A percentile compares a stretch with the other conserved stretches of the same genome.
phyloP scores from a whole-genome alignment of 1,139 yeast genomes.

The Pichia sp. region DNA sequence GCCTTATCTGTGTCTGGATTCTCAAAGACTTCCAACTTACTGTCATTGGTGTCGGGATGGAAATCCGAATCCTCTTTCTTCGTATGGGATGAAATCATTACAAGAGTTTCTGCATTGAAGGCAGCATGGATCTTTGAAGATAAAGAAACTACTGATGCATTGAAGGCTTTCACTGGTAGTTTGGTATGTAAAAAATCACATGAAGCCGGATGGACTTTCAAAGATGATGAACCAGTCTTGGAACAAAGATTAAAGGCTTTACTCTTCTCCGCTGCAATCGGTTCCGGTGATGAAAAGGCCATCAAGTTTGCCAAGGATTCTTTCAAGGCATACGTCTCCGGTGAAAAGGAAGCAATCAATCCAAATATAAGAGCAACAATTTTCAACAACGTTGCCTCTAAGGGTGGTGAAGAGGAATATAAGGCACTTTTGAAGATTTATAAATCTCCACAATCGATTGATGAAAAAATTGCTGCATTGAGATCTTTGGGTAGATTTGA shows the following conservation, averaged over 20 bases:
- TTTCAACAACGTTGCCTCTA: constrained; percentile 61
- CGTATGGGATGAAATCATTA: constrained; percentile 64
- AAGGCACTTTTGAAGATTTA: constrained; percentile 62
- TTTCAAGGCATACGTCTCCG: constrained; percentile 54
- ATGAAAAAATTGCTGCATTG: constrained; percentile 74
- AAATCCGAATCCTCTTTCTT: constrained; percentile 52
- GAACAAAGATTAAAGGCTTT: constrained; percentile 71
- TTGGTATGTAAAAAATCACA: constrained; percentile 58
- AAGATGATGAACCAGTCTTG: constrained; percentile 59
- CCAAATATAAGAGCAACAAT: constrained; percentile 76
- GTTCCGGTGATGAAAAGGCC: constrained; percentile 52
- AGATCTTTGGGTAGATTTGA: constrained; percentile 70
- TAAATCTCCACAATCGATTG: constrained; percentile 60
- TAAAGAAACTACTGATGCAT: constrained; percentile 48
- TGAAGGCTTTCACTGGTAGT: constrained; percentile 55
- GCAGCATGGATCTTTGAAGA: constrained; percentile 71
- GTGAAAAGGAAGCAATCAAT: constrained; percentile 68
- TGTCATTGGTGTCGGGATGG: constrained; percentile 44
- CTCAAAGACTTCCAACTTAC: constrained; percentile 47
- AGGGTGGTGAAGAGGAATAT: constrained; percentile 56
- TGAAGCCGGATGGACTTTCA: constrained; percentile 66
- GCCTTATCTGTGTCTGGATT: constrained; percentile 61
- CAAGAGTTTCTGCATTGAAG: constrained; percentile 49
- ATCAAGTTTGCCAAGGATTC: constrained; percentile 50
- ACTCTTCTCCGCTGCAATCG: constrained; percentile 66